Evolutionary conservation across 2,329 filamentous ascomycete genomes (phyloP), one percentile per base, ranked within the genome.

Genomic region (Neonectria coccinea): DNA sequence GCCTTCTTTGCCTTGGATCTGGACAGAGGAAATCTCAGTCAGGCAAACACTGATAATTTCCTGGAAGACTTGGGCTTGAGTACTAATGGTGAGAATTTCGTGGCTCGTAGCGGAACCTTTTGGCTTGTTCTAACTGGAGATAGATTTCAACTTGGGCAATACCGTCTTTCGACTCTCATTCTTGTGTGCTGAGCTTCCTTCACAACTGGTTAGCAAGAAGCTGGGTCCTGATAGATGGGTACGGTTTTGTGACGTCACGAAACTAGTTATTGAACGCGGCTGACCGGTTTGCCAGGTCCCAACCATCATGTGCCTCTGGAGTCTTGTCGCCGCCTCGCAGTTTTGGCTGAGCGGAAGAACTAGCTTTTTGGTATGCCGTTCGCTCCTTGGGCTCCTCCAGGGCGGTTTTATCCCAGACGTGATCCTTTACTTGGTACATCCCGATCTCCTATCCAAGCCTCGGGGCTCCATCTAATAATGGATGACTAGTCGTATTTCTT

Each of bases 191-290:
- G 77, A 79, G 51, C 78, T 91, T 1, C 88, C 88, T 0, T 89
- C 86, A 0, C 87, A 90, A 69, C 78, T 91, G 14, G 78, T 89
- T 33, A 81, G 79, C 60, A 87, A 89, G 74, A 87, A 82, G 81
- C 73, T 87, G 53, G 87, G 84, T 0, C 85, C 85, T 0, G 87
- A 89, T 66, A 81, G 84, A 27, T 89, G 86, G 86, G 63, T 66
- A 54, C 9, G 55, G 10, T 27, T 9, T 2, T 16, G 2, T 36
- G 4, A 36, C 12, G 14, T 16, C 33, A 16, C 12, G 31, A 36
- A 14, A 36, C 33, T 16, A 14, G 12, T 16, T 36, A 14, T 14
- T 16, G 14, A 36, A 36, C 12, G 33, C 12, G 33, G 14, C 12
- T 36, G 14, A 36, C 33, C 12, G 6, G 33, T 36, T 39, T 14